A percentile compares a stretch with the other conserved stretches of the same genome.
phyloP scores from a whole-genome alignment of 495 filamentous ascomycete genomes.

The Annulohypoxylon maeteangense region DNA sequence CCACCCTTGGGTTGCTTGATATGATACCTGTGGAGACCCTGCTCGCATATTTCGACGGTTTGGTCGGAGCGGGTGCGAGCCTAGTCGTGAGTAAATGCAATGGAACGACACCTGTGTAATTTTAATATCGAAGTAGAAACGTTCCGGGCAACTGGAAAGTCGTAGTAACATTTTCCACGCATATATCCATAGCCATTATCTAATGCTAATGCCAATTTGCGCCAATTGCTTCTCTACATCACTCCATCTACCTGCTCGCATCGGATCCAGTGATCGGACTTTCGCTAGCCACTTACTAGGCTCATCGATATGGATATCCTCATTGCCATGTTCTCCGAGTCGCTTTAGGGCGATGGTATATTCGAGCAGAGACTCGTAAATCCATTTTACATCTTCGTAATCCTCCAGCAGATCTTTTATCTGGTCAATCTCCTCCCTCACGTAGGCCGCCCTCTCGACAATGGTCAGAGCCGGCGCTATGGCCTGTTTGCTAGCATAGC shows the following conservation, averaged over 20 bases:
- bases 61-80: conserved; percentile 64
- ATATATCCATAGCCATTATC: conserved; percentile 13
- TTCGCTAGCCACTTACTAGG: conserved; percentile 70
- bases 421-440: conserved; percentile 72
- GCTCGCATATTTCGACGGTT: conserved; percentile 70
- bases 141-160: not conserved
- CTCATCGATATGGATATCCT: conserved; percentile 54
- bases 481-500: conserved; percentile 54
- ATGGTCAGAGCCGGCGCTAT: conserved; percentile 71
- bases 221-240: conserved; percentile 64
- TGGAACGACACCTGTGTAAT: conserved; percentile 34
- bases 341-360: conserved; percentile 64
- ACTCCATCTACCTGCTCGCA: conserved; percentile 74
- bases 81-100: conserved; percentile 53
- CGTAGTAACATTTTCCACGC: conserved; percentile 1
- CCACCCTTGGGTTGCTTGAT: conserved; percentile 67
- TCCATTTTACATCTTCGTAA: conserved; percentile 80
- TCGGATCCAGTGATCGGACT: conserved; percentile 73
- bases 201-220: conserved; percentile 32
- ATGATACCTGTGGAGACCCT: conserved; percentile 69
- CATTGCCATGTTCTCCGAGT: conserved; percentile 52
- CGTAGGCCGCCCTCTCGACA: conserved; percentile 71
- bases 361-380: conserved; percentile 80
- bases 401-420: conserved; percentile 79
- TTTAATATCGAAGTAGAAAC: conserved; percentile 8